Percentiles rank a stretch among this genome's conserved stretches.
Conservation (phyloP, 768 basidiomycete genomes). For the Chiua virens region DNA sequence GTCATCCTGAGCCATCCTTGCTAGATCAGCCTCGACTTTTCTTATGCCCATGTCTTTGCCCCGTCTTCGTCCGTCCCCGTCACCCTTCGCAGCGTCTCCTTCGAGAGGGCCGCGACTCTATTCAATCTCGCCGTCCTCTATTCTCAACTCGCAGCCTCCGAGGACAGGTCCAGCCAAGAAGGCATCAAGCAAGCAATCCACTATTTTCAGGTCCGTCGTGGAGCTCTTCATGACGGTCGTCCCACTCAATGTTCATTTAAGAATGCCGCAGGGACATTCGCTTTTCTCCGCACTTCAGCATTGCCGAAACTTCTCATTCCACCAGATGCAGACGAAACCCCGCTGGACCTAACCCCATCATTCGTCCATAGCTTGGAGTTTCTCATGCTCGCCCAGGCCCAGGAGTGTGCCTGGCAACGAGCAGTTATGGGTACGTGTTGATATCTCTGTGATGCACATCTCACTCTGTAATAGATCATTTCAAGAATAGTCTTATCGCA, state of each 20-base stretch:
- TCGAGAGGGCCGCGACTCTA: constrained; percentile 74
- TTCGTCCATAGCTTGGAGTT: constrained; percentile 65
- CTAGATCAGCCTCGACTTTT: constrained; percentile 68
- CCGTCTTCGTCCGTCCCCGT: constrained; percentile 51
- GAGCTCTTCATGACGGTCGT: constrained; percentile 7
- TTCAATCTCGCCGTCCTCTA: constrained; percentile 90
- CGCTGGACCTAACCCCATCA: constrained; percentile 63
- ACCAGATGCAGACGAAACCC: constrained; percentile 51
- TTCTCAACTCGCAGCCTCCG: constrained; percentile 70
- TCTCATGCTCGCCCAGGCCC: constrained; percentile 90
- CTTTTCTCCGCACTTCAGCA: constrained; percentile 54
- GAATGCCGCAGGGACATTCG: constrained; percentile 74
- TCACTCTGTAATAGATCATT: constrained; percentile 33
- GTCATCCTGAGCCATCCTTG: constrained; percentile 8
- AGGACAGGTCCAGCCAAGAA: constrained; percentile 70
- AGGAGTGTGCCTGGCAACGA: constrained; percentile 96
- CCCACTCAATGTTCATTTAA: constrained; percentile 23
- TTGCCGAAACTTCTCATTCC: constrained; percentile 52
- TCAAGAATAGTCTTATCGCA: constrained; percentile 81
- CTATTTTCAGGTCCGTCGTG: constrained; percentile 60
- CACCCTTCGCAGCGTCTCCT: constrained; percentile 70
- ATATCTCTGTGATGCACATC: not conserved
- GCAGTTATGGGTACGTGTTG: constrained; percentile 68
- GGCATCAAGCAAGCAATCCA: constrained; percentile 80
- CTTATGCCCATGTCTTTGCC: constrained; percentile 75